Evolutionary conservation across 345 rosid genomes (phyloP).

Genomic region (Citrus cavaleriei): DNA sequence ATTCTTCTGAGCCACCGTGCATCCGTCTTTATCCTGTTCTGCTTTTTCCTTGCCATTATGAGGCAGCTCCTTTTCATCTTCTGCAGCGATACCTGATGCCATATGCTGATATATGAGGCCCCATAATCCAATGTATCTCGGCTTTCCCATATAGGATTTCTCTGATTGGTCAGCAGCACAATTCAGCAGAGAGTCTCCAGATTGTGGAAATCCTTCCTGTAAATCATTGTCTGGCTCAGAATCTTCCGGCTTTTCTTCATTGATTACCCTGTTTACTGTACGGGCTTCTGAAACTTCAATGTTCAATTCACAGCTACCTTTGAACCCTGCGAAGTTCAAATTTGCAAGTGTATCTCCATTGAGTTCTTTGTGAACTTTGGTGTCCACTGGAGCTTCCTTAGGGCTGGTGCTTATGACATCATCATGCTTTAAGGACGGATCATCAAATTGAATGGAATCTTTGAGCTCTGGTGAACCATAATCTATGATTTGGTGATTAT

Average conservation of each 20-base stretch:
- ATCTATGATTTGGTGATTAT: neutral
- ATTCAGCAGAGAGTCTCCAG: constrained; percentile 17
- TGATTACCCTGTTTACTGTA: neutral
- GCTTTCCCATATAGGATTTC: constrained; percentile 39
- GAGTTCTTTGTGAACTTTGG: constrained; percentile 7
- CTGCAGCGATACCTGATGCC: constrained; percentile 56
- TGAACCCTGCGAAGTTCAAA: constrained; percentile 14
- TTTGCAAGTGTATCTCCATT: constrained; percentile 10
- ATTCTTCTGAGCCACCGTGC: neutral
- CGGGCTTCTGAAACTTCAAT: neutral
- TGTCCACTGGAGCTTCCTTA: constrained; percentile 9
- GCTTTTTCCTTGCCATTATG: constrained; percentile 17
- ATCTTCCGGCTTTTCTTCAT: constrained; percentile 18
- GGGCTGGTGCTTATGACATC: constrained; percentile 1
- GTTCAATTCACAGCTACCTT: neutral
- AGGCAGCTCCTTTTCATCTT: constrained; percentile 27
- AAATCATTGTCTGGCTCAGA: constrained; percentile 7
- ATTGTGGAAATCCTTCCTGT: neutral
- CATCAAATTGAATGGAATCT: neutral
- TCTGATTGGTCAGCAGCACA: constrained; percentile 7
- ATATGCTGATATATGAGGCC: constrained; percentile 65
- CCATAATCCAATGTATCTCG: constrained; percentile 60
- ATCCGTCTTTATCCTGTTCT: constrained; percentile 20
- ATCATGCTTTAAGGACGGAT: neutral
- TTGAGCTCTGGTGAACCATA: neutral